Percentiles rank a stretch among this genome's conserved stretches.
These are phyloP conservation scores for Boletus semigastroideus DNA, from an alignment of 1,284 basidiomycete genomes.

Conservation along the genomic window DNA sequence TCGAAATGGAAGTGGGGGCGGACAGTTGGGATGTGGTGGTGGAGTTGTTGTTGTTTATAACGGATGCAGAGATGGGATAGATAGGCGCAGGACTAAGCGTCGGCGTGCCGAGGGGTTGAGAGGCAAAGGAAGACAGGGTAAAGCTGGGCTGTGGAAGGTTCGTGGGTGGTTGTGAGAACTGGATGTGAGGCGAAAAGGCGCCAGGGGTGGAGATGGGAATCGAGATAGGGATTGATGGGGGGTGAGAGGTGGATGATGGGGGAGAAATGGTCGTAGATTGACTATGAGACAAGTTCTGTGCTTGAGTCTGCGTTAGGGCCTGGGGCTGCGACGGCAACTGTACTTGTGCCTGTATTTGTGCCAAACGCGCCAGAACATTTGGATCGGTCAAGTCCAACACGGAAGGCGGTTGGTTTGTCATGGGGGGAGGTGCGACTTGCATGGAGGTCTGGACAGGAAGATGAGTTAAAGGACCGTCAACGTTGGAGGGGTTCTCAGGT, in stretches of 20 bases:
- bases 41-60: constrained; percentile 3
- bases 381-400: constrained; percentile 27
- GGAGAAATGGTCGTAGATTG: neutral
- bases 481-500: constrained; percentile 1
- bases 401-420: neutral
- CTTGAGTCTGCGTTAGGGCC: constrained; percentile 1
- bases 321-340: constrained; percentile 10
- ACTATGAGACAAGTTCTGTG: constrained; percentile 10
- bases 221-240: neutral
- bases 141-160: constrained; percentile 16
- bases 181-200: constrained; percentile 2
- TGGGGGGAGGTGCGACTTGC: neutral
- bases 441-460: constrained; percentile 1
- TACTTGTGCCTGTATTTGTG: constrained; percentile 25
- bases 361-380: constrained; percentile 21
- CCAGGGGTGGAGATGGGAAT: neutral
- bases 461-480: constrained; percentile 9
- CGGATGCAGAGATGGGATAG: neutral
- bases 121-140: neutral
- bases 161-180: constrained; percentile 3
- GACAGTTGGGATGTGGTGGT: constrained; percentile 1
- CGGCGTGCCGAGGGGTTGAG: constrained; percentile 8
- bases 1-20: neutral
- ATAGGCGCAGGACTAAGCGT: neutral
- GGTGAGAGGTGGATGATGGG: neutral